Percentiles rank a stretch among this genome's conserved stretches.
These are phyloP conservation scores for Polytolypa hystricis DNA, from an alignment of 2,329 filamentous ascomycete genomes.

Conservation along the genomic window DNA sequence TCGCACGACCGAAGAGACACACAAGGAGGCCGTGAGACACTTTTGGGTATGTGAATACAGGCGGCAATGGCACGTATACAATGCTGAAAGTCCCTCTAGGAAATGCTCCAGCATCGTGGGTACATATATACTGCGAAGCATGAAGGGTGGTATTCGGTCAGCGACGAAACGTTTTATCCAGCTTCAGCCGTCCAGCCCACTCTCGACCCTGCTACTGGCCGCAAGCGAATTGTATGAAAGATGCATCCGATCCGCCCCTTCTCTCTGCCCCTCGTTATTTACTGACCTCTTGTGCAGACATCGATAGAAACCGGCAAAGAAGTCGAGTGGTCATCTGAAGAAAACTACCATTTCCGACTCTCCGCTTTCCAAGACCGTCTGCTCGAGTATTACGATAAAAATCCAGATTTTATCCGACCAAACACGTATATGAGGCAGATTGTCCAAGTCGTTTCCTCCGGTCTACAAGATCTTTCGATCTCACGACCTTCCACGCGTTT, in stretches of 20 bases:
- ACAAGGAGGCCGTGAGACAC: conserved; percentile 74
- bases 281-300: conserved; percentile 29
- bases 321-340: conserved; percentile 89
- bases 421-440: conserved; percentile 64
- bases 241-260: too few relatives aligned
- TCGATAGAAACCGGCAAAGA: conserved; percentile 80
- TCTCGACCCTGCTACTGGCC: conserved; percentile 68
- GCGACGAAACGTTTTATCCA: conserved; percentile 94
- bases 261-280: background rate
- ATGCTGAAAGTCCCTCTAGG: conserved; percentile 24
- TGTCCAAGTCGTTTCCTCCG: conserved; percentile 60
- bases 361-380: conserved; percentile 71
- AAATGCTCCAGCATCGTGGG: conserved; percentile 60
- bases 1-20: conserved; percentile 74
- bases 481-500: conserved; percentile 70
- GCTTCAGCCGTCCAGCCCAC: conserved; percentile 60
- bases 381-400: conserved; percentile 65
- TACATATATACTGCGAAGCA: conserved; percentile 79
- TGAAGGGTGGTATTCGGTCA: conserved; percentile 92
- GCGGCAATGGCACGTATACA: background rate
- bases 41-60: conserved; percentile 55
- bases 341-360: conserved; percentile 89
- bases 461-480: conserved; percentile 78
- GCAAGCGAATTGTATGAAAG: conserved; percentile 58
- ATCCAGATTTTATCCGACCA: conserved; percentile 69